Evolutionary conservation across 352 stramenopile genomes (phyloP).

Genomic region (Albugo laibachii): DNA sequence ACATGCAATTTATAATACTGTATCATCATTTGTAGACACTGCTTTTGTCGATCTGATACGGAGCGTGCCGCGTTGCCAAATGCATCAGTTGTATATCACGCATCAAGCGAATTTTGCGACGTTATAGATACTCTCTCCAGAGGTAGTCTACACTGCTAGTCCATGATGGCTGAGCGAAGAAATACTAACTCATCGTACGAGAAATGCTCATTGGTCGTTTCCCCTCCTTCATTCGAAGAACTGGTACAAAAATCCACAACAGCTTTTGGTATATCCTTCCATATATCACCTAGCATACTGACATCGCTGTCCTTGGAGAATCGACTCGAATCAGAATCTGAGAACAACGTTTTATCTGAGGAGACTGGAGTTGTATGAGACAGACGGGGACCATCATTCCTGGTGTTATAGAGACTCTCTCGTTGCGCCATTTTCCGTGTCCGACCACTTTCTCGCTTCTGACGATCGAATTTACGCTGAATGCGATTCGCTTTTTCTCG

Average conservation of each 20-base stretch:
- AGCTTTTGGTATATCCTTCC: constrained; percentile 23
- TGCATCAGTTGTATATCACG: too few relatives aligned
- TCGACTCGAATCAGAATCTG: constrained; percentile 24
- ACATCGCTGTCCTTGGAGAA: constrained; percentile 29
- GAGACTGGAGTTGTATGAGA: too few relatives aligned
- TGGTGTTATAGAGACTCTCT: not conserved
- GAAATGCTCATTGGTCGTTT: constrained; percentile 22
- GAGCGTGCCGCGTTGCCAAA: too few relatives aligned
- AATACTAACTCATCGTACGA: constrained; percentile 77
- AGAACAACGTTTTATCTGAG: not conserved
- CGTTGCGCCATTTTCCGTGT: constrained; percentile 17
- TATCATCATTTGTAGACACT: too few relatives aligned
- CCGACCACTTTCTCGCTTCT: constrained; percentile 63
- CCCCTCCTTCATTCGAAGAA: constrained; percentile 1
- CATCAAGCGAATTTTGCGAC: too few relatives aligned
- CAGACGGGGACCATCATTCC: too few relatives aligned
- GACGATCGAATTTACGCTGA: constrained; percentile 75
- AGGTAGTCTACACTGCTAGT: constrained; percentile 11
- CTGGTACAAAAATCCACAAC: constrained; percentile 4
- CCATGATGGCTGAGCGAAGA: constrained; percentile 59
- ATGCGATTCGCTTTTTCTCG: constrained; percentile 81
- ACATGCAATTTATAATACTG: too few relatives aligned
- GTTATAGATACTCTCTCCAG: too few relatives aligned
- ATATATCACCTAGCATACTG: constrained; percentile 25
- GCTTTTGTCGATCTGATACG: too few relatives aligned